Conservation (phyloP, 2,329 filamentous ascomycete genomes). For the Penicillium corylophilum region DNA sequence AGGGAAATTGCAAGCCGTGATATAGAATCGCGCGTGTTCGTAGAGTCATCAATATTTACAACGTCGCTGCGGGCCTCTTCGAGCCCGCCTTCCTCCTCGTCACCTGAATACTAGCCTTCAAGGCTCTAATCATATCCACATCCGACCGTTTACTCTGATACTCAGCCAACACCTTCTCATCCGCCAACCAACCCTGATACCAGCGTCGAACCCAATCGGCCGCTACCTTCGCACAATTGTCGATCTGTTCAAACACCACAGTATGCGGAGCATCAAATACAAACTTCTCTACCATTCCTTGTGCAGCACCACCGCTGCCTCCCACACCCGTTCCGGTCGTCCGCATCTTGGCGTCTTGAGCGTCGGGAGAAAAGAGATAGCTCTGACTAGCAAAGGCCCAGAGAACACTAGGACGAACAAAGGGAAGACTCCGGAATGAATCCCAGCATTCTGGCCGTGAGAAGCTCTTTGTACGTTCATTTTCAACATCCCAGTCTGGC, state of each 20-base stretch:
- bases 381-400: conserved; percentile 23
- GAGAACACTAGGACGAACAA: conserved; percentile 23
- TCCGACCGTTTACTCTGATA: conserved; percentile 21
- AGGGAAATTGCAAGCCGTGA: background rate
- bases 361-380: conserved; percentile 10
- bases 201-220: conserved; percentile 19
- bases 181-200: conserved; percentile 14
- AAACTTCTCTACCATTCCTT: conserved; percentile 19
- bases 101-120: conserved; percentile 6
- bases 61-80: conserved; percentile 1
- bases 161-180: conserved; percentile 15
- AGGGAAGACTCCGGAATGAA: conserved; percentile 19
- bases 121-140: conserved; percentile 14
- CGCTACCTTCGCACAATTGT: conserved; percentile 15
- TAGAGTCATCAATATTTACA: background rate
- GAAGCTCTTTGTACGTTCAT: conserved; percentile 10
- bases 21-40: background rate
- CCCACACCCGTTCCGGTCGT: conserved; percentile 22
- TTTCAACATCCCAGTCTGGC: conserved; percentile 15
- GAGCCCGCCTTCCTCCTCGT: background rate
- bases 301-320: conserved; percentile 21
- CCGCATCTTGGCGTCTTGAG: conserved; percentile 19
- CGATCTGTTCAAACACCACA: conserved; percentile 18
- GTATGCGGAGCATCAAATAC: conserved; percentile 11
- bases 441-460: conserved; percentile 18